These are phyloP conservation scores for Boletus fagicola DNA, from an alignment of 768 basidiomycete genomes.

Conservation along the genomic window DNA sequence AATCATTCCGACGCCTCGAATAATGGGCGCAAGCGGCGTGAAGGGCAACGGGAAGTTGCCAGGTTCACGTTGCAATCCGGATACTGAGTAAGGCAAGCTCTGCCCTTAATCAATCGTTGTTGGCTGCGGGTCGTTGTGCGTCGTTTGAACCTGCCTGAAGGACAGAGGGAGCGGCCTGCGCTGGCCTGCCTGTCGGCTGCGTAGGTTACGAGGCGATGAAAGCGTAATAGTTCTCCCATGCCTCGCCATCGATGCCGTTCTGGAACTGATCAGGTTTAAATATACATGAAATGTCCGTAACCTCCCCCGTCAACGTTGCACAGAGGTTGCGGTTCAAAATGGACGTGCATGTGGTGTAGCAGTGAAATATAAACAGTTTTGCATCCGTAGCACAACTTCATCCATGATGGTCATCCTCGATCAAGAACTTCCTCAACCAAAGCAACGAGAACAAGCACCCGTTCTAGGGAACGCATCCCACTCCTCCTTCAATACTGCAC, in stretches of 20 bases:
- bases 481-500: neutral
- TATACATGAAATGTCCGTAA: neutral
- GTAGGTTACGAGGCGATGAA: constrained; percentile 5
- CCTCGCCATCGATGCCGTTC: constrained; percentile 12
- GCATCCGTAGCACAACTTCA: neutral
- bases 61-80: constrained; percentile 16
- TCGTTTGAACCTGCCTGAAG: constrained; percentile 5
- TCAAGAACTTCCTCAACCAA: constrained; percentile 7
- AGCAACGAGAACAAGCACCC: neutral
- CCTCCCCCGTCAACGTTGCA: neutral
- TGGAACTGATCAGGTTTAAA: constrained; percentile 1
- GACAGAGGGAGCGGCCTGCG: constrained; percentile 9
- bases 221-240: constrained; percentile 7
- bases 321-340: neutral
- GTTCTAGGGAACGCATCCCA: neutral
- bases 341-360: neutral
- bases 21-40: constrained; percentile 19
- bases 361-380: neutral
- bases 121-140: constrained; percentile 3
- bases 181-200: constrained; percentile 11
- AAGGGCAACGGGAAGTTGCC: constrained; percentile 14
- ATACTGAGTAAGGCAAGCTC: constrained; percentile 19
- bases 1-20: constrained; percentile 16
- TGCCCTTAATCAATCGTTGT: constrained; percentile 14
- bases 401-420: constrained; percentile 5